Evolutionary conservation across 1,284 basidiomycete genomes (phyloP).

Genomic region (Ganoderma sp.): DNA sequence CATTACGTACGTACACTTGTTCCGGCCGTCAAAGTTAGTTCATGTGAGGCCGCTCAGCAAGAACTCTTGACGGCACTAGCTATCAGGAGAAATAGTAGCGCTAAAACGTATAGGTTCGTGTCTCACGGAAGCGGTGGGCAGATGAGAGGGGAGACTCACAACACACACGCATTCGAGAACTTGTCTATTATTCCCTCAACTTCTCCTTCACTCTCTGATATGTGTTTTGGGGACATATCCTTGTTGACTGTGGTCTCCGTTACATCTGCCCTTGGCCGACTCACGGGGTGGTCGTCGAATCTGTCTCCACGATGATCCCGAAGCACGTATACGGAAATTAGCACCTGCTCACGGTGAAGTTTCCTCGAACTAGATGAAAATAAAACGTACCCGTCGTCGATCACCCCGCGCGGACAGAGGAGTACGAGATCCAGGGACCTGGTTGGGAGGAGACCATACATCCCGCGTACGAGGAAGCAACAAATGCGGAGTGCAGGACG

Average conservation of each 20-base stretch:
- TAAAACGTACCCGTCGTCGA: slow-evolving; percentile 92
- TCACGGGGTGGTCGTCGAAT: slow-evolving; percentile 95
- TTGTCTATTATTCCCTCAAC: slow-evolving; percentile 68
- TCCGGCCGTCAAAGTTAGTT: neutral
- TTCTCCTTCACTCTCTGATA: slow-evolving; percentile 90
- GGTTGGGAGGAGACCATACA: no score
- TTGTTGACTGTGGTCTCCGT: slow-evolving; percentile 99
- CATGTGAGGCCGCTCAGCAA: neutral
- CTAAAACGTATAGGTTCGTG: no score
- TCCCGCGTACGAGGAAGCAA: slow-evolving; percentile 87
- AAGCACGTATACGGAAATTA: slow-evolving; percentile 2
- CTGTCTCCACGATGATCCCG: slow-evolving; percentile 97
- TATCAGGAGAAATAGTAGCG: neutral
- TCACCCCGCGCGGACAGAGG: slow-evolving; percentile 31
- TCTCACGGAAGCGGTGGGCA: neutral
- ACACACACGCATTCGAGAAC: slow-evolving; percentile 42
- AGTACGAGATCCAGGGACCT: no score
- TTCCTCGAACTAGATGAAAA: neutral
- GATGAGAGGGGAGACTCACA: slow-evolving; percentile 13
- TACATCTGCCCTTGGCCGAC: slow-evolving; percentile 90
- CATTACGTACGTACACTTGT: neutral
- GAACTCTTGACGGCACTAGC: neutral
- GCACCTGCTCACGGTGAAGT: neutral
- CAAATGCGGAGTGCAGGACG: slow-evolving; percentile 88
- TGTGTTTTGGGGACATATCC: slow-evolving; percentile 88